Evolutionary conservation across 441 rosid genomes (phyloP), one percentile per base, ranked within the genome.

Genomic region (Mallotus japonicus): DNA sequence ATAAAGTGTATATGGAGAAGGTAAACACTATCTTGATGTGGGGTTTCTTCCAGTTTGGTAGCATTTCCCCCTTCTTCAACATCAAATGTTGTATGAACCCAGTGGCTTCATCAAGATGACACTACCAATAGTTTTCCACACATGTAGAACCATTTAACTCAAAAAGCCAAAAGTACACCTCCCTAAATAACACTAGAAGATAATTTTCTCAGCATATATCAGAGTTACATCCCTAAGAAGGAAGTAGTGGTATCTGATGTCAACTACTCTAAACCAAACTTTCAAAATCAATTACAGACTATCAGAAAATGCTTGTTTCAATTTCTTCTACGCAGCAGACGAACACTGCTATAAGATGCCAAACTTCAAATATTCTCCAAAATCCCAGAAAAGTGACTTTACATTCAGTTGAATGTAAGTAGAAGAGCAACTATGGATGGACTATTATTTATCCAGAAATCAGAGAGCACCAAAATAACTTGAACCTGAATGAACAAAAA

Each of bases 1-100:
- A 83, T 65, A 76, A 79, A 72, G 73, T 57, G 77, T 61, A 82
- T 74, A 73, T 40, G 24, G 72, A 77, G 71, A 69, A 79, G 75
- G 73, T 62, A 62, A 75, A 55, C 24, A 68, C 79, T 82, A 80
- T 76, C 67, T 71, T 65, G 78, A 85, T 79, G 80, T 56, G 87
- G 58, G 89, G 89, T 71, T 85, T 92, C 85, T 88, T 92, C 97
- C 94, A 89, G 80, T 87, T 86, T 64, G 78, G 81, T 77, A 87
- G 86, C 92, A 90, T 88, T 79, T 86, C 86, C 78, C 85, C 72
- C 68, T 75, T 80, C 82, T 69, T 81, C 84, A 76, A 73, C 46
- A n/a, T 42, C 71, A 77, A 81, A 73, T 62, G 64, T 63, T 28
- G 65, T 56, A 73, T 50, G 67, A 79, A 80, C 59, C 83, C 76